Evolutionary conservation across 441 rosid species (phyloP).

Genomic region (Erysimum cheiri): DNA sequence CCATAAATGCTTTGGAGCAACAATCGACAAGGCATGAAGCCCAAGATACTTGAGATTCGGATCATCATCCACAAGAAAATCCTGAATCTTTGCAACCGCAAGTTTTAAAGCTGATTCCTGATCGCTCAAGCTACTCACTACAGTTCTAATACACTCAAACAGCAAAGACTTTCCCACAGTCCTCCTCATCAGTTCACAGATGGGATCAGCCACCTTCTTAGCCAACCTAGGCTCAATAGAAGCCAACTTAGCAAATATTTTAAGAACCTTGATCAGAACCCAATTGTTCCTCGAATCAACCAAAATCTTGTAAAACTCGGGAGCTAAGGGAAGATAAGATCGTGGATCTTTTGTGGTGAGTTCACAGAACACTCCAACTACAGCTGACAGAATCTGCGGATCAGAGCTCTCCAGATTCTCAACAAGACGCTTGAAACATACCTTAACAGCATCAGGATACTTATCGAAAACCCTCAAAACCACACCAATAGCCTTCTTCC

Average conservation of each 20-base stretch:
- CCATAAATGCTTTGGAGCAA: constrained; percentile 75
- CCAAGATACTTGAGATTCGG: constrained; percentile 93
- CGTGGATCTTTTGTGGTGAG: constrained; percentile 71
- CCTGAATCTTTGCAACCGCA: constrained; percentile 63
- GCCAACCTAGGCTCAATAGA: constrained; percentile 85
- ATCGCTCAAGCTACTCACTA: constrained; percentile 78
- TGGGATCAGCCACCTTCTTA: constrained; percentile 77
- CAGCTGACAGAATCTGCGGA: constrained; percentile 60
- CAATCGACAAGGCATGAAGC: constrained; percentile 70
- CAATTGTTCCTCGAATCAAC: constrained; percentile 90
- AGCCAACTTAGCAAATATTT: constrained; percentile 80
- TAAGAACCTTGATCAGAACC: constrained; percentile 87
- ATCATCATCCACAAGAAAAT: constrained; percentile 84
- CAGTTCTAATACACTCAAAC: constrained; percentile 87
- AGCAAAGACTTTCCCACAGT: constrained; percentile 81
- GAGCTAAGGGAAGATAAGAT: constrained; percentile 86
- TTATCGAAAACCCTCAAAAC: constrained; percentile 75
- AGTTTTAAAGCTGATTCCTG: constrained; percentile 85
- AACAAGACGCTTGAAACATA: constrained; percentile 82
- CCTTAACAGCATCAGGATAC: constrained; percentile 84
- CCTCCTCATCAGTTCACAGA: constrained; percentile 87
- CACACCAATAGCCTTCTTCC: constrained; percentile 75
- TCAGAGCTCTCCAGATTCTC: constrained; percentile 84
- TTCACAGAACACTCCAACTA: constrained; percentile 84
- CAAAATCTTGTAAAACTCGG: constrained; percentile 77